These are phyloP conservation scores for Phoma sp. DNA, from an alignment of 2,329 filamentous ascomycete genomes.

Conservation along the genomic window DNA sequence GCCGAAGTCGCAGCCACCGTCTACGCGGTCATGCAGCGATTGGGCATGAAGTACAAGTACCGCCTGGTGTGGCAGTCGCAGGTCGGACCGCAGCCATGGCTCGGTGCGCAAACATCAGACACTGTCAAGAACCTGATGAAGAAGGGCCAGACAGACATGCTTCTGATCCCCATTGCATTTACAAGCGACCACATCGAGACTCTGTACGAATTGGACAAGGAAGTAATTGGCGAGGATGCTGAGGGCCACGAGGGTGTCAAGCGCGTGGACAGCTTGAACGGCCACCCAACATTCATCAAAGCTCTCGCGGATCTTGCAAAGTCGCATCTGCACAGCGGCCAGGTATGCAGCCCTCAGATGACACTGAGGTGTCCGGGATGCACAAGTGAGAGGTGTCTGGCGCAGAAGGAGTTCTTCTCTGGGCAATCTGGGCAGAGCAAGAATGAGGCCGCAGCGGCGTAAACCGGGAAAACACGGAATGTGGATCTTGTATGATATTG, in stretches of 20 bases:
- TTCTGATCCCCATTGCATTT: constrained; percentile 94
- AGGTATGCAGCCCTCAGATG: constrained; percentile 84
- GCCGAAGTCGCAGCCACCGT: constrained; percentile 96
- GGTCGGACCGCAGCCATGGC: constrained; percentile 93
- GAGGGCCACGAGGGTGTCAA: constrained; percentile 68
- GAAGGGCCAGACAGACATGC: constrained; percentile 88
- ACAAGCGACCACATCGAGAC: constrained; percentile 99
- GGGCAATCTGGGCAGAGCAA: constrained; percentile 46
- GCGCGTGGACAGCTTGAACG: constrained; percentile 90
- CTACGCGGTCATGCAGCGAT: constrained; percentile 91
- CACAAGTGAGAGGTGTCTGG: constrained; percentile 84
- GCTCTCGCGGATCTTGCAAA: constrained; percentile 89
- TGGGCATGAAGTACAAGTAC: constrained; percentile 89
- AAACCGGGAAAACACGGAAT: constrained; percentile 16
- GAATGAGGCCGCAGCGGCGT: constrained; percentile 22
- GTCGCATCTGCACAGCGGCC: constrained; percentile 74
- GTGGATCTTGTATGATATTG: constrained; percentile 16
- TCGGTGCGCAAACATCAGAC: constrained; percentile 89
- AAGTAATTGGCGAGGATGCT: constrained; percentile 86
- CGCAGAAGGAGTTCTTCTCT: constrained; percentile 74
- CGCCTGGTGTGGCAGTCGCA: constrained; percentile 98
- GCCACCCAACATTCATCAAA: constrained; percentile 86
- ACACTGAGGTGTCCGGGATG: constrained; percentile 90
- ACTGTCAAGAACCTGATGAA: constrained; percentile 89
- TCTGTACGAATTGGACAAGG: constrained; percentile 89